Evolutionary conservation across 179 eudicot species (phyloP), one percentile per base, ranked within the genome.

Genomic region (Heliamphora pulchella): DNA sequence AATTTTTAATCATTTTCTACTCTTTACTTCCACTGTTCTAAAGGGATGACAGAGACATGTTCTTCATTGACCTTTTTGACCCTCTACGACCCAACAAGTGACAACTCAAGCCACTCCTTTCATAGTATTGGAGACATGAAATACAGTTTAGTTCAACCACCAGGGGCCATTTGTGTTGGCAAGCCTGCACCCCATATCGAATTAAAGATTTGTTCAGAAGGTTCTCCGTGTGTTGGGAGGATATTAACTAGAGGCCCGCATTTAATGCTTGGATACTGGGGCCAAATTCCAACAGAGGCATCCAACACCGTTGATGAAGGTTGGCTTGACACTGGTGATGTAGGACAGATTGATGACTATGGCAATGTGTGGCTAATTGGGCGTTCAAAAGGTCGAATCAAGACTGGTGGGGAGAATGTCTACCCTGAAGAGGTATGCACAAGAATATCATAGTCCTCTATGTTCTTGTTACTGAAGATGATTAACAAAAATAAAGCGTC

Each of bases 11-110:
- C 10, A 3, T 47, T 48, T 81, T 69, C 22, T 65, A 11, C 62
- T 61, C n/a, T 62, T 67, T 51, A 31, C 54, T 47, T 54, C 3
- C 57, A 75, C 53, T 81, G 58, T 69, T 77, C 20, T 81, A 76
- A 77, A 95, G 98, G 98, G 75, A 91, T 94, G 99, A 96, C 99
- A 10, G 98, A 96, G 89, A 87, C 96, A 71, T 90, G 96, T 71
- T 96, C 99, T 44, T 96, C 99, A 71, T 80, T 96, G 66, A 92
- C 99, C 65, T 96, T 96, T 87, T 83, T 80, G 82, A 90, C 90
- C 79, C 91, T 96, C 47, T 83, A 88, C 46, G 91, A 94, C 80
- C 96, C 98, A 66, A 54, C 81, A 68, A 79, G 69, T 10, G 82
- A 78, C 9, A 84, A 66, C 43, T 78, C 68, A 39, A 65, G 66